Conservation (phyloP, 169 alveolate genomes). For the Plasmodium gonderi region DNA sequence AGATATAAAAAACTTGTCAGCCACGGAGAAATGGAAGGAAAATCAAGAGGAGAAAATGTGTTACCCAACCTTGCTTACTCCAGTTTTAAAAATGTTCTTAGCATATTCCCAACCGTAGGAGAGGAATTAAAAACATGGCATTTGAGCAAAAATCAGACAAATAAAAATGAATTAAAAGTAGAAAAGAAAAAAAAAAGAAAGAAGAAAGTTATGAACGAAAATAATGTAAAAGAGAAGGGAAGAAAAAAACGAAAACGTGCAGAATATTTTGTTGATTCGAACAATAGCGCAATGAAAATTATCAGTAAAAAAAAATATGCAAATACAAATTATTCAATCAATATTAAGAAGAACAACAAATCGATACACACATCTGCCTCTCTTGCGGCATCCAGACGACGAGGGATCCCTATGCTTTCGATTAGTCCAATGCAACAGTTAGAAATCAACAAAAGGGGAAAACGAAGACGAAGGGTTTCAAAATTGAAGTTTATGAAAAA, state of each 20-base stretch:
- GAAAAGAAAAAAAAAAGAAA: constrained; percentile 20
- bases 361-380: background rate
- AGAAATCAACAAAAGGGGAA: background rate
- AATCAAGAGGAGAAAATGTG: background rate
- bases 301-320: constrained; percentile 11
- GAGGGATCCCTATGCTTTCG: background rate
- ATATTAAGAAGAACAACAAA: constrained; percentile 33
- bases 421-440: background rate
- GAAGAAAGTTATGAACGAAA: background rate
- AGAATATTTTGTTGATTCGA: background rate
- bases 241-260: background rate
- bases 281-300: background rate
- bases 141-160: background rate
- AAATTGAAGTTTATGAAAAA: background rate
- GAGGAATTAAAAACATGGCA: constrained; percentile 56
- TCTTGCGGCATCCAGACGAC: background rate
- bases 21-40: background rate
- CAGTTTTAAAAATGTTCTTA: constrained; percentile 14
- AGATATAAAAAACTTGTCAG: constrained; percentile 5
- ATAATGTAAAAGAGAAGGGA: background rate
- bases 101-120: constrained; percentile 49
- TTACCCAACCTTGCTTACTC: background rate
- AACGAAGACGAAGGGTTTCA: background rate
- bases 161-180: constrained; percentile 3
- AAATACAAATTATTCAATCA: constrained; percentile 46